A percentile compares a stretch with the other conserved stretches of the same genome.
These are phyloP conservation scores for Pestalotiopsis sp. DNA, from an alignment of 2,329 filamentous ascomycete species.

Conservation along the genomic window DNA sequence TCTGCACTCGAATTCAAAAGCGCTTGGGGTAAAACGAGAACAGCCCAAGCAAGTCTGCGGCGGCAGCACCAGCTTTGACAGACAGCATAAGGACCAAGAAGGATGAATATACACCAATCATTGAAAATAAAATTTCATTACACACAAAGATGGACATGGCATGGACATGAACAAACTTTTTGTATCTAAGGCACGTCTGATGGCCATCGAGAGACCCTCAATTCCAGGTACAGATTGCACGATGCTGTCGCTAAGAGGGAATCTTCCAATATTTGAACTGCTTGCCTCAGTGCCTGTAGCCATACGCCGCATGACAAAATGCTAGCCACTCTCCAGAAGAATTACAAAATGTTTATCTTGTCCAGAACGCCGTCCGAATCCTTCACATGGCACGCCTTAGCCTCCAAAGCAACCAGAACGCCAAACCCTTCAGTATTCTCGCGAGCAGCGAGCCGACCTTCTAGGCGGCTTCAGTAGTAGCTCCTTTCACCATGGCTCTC, in stretches of 20 bases:
- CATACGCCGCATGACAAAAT: not conserved
- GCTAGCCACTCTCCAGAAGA: not conserved
- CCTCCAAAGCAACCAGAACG: slow-evolving; percentile 9
- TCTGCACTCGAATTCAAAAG: no score
- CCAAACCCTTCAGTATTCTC: not conserved
- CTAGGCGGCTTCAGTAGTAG: slow-evolving; percentile 12
- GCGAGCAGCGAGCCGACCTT: slow-evolving; percentile 8
- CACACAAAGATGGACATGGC: no score
- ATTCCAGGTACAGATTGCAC: not conserved
- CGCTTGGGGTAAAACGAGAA: no score
- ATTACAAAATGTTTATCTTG: not conserved
- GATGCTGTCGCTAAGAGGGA: not conserved
- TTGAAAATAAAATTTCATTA: no score
- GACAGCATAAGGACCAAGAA: no score
- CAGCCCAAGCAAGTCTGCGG: no score
- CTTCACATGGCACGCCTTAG: not conserved
- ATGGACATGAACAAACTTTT: no score
- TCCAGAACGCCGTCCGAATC: not conserved
- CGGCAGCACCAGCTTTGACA: no score
- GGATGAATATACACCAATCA: no score
- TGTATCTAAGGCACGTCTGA: not conserved
- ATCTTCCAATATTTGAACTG: not conserved
- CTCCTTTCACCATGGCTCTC: slow-evolving; percentile 54
- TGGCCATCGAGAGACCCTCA: not conserved
- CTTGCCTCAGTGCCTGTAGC: not conserved